Base-by-base conservation (phyloP, 73 alveolate genomes). In the Loxodes magnus region DNA sequence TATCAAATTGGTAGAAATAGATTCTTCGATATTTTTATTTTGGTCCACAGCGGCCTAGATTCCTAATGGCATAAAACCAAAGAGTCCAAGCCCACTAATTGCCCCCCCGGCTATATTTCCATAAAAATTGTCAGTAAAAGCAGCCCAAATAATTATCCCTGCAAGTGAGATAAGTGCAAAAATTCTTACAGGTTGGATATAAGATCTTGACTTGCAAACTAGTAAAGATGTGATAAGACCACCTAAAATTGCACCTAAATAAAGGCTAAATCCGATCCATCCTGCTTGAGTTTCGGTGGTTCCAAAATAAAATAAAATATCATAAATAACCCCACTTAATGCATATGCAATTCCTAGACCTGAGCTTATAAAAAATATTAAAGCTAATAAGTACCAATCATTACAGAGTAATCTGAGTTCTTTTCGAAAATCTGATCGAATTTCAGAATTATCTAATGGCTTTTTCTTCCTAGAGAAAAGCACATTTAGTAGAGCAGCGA, bases 21-120 rank as follows among this genome's bases (percentile, higher is more conserved):
- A 12, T 24, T 46, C 59, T 46, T 46, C 59, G 17, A 46, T 46
- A 10, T 19, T 46, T 3, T 10, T 10, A 24, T 46, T 46, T 24
- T 46, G 59, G 9, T 46, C 59, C 52, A 46, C 59, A 10, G 59
- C 39, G 7, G 50, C 28, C 17, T 19, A 9, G 26, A 46, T 46
- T 1, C 59, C 59, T 5, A 46, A 22, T 25, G 59, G 59, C 62
- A 46, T 19, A 2, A 46, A 46, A 1, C 59, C 59, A 24, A 46
- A 9, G 1, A 46, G 34, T 14, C 59, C 34, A 9, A 46, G 17
- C 9, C 59, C 59, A 2, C 28, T 19, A n/a, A 46, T 5, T 0
- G 27, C 26, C 1, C 53, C 17, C 6, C 59, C 59, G 17, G 27
- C 6, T 5, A 46, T 24, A 5, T 9, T 19, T 7, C 28, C 28